Conservation (phyloP, 1,139 yeast species). For the Yamadazyma triangularis region DNA sequence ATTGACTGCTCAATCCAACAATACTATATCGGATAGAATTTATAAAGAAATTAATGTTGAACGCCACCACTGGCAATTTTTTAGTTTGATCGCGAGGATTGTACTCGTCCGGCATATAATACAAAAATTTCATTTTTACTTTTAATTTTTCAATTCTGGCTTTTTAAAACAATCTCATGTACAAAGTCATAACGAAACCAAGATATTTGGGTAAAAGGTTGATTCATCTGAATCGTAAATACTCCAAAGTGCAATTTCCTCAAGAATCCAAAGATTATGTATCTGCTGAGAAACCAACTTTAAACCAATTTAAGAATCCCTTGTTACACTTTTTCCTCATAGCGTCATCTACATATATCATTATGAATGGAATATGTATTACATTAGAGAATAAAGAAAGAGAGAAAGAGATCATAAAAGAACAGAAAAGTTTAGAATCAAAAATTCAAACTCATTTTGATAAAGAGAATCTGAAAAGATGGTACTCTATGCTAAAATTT, state of each 20-base stretch:
- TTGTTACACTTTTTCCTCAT: slow-evolving; percentile 36
- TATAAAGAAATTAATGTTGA: too few relatives aligned
- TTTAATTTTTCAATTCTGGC: too few relatives aligned
- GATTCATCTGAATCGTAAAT: neutral
- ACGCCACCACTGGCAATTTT: too few relatives aligned
- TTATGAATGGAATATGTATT: slow-evolving; percentile 31
- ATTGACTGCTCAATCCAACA: too few relatives aligned
- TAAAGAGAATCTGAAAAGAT: slow-evolving; percentile 21
- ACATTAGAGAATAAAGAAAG: slow-evolving; percentile 28
- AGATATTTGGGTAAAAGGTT: neutral
- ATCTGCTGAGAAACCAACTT: slow-evolving; percentile 21
- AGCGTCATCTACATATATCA: slow-evolving; percentile 37
- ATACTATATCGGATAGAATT: too few relatives aligned
- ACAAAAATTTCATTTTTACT: too few relatives aligned
- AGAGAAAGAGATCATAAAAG: slow-evolving; percentile 18
- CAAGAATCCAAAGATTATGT: slow-evolving; percentile 1
- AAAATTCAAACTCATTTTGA: slow-evolving; percentile 30
- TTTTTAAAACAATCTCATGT: too few relatives aligned
- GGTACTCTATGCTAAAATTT: slow-evolving; percentile 15
- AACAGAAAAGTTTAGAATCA: slow-evolving; percentile 24
- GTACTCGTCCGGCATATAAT: too few relatives aligned
- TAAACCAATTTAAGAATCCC: slow-evolving; percentile 37
- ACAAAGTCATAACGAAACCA: too few relatives aligned
- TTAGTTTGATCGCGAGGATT: too few relatives aligned
- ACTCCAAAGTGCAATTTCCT: slow-evolving; percentile 8